Base-by-base conservation (phyloP, 441 rosid genomes). In the Euphorbia celastroides region DNA sequence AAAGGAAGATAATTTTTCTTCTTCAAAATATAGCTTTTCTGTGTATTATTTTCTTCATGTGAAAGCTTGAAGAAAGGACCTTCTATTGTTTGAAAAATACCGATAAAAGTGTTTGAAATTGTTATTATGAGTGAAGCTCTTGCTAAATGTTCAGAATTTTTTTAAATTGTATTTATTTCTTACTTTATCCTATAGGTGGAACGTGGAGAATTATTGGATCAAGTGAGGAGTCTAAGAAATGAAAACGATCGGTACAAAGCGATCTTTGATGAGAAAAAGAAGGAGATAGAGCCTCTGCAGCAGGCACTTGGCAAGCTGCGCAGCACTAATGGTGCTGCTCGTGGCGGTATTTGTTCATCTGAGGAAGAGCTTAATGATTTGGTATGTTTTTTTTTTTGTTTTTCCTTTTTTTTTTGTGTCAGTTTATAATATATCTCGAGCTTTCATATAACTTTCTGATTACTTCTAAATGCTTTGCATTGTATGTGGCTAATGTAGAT, bases 271-370 rank as follows among this genome's bases (percentile, higher is more conserved):
- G 96, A 80, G 74, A 95, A 88, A 74, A 88, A 59, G 65, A 89
- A 79, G 81, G 92, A 88, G 80, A 82, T 92, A 79, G 93, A 86
- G 46, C 96, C 97, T 14, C 76, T 95, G 75, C 95, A 86, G 72
- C 92, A 92, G 81, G 98, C 96, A 28, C 77, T 95, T 32, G 97
- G 97, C 57, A 90, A 95, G 85, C 83, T 92, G 69, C 92, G 89
- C 38, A 64, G 70, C 70, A 61, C 83, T 32, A 79, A 75, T 58
- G 63, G 60, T 67, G 76, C 77, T 67, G 86, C 81, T 69, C 86
- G 88, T 60, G 85, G 84, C 61, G 83, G 80, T 61, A 68, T 95
- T 62, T 95, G 98, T 78, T 88, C 99, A 16, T 88, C 98, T 0
- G 96, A 88, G 84, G 86, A 87, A 76, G 99, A 95, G 80, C 90